A percentile compares a stretch with the other conserved stretches of the same genome.
Evolutionary conservation across 177 flowering plant genomes (phyloP).

Genomic region (Vitis hybrid): DNA sequence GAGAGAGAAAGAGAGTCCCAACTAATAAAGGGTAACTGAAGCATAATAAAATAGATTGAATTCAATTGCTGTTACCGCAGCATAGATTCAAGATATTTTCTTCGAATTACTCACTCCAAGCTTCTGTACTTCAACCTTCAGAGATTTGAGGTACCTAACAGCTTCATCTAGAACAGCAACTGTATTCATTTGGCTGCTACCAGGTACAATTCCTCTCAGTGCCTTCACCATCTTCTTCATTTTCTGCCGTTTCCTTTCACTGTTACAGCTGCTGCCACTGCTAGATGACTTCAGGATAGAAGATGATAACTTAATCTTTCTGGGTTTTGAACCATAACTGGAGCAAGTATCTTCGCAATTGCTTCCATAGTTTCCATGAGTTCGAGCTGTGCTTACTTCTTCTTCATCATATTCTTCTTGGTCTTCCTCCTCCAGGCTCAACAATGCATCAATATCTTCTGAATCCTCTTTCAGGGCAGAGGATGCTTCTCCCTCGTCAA

Average conservation of each 20-base stretch:
- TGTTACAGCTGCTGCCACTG: conserved; percentile 25
- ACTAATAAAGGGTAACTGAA: too few species aligned
- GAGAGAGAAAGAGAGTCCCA: too few species aligned
- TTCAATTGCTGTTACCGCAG: conserved; percentile 4
- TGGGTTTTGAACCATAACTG: conserved; percentile 30
- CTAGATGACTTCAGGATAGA: conserved; percentile 30
- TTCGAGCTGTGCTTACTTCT: conserved; percentile 67
- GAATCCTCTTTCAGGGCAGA: conserved; percentile 55
- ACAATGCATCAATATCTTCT: conserved; percentile 64
- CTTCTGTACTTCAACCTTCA: conserved; percentile 67
- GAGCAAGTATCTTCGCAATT: conserved; percentile 55
- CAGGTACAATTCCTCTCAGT: conserved; percentile 67
- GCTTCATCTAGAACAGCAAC: conserved; percentile 78
- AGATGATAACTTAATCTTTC: conserved; percentile 27
- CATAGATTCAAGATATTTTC: conserved; percentile 6
- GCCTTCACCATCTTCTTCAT: conserved; percentile 66
- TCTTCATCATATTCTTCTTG: conserved; percentile 48
- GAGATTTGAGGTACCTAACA: conserved; percentile 73
- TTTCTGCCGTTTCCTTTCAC: conserved; percentile 43
- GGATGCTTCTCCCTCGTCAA: conserved; percentile 27
- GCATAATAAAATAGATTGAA: background rate
- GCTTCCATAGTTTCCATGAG: conserved; percentile 36
- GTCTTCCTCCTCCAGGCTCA: conserved; percentile 63
- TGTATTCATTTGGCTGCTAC: conserved; percentile 60
- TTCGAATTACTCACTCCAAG: conserved; percentile 42